Percentiles rank a stretch among this genome's conserved stretches.
phyloP scores from a whole-genome alignment of 257 asterid species.

The Avicennia marina region DNA sequence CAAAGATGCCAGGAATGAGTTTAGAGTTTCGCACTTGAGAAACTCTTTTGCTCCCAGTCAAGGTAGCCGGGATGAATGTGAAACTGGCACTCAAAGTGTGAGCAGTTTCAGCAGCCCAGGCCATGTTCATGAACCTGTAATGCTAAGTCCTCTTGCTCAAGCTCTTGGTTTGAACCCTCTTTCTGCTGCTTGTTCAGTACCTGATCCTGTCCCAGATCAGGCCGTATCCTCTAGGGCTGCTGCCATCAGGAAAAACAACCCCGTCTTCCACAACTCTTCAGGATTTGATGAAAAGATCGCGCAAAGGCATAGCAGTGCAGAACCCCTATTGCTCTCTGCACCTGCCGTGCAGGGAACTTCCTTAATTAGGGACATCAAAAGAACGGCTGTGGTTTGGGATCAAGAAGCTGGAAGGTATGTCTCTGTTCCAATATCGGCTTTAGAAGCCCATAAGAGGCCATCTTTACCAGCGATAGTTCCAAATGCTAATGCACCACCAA shows the following conservation, averaged over 20 bases:
- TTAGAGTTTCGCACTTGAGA: conserved; percentile 41
- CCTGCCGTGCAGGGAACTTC: conserved; percentile 43
- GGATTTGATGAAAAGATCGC: conserved; percentile 51
- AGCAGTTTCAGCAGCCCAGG: conserved; percentile 95
- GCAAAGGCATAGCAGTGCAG: conserved; percentile 44
- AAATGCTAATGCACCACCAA: conserved; percentile 23
- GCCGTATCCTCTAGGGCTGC: conserved; percentile 29
- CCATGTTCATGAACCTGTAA: conserved; percentile 70
- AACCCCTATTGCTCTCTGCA: conserved; percentile 37
- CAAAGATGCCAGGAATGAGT: conserved; percentile 43
- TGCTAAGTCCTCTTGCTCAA: conserved; percentile 88
- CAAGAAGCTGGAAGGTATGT: conserved; percentile 96
- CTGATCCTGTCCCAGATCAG: conserved; percentile 26
- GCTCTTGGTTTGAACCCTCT: conserved; percentile 34
- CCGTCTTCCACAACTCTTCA: conserved; percentile 27
- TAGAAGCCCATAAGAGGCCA: conserved; percentile 54
- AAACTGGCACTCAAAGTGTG: conserved; percentile 77
- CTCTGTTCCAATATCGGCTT: conserved; percentile 65
- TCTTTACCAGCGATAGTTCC: conserved; percentile 25
- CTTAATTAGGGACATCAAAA: conserved; percentile 65
- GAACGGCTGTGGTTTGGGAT: conserved; percentile 96
- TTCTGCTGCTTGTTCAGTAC: conserved; percentile 20
- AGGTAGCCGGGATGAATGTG: conserved; percentile 80
- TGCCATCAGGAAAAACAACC: conserved; percentile 23
- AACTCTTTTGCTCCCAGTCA: conserved; percentile 72